Conservation (phyloP, 2,329 filamentous ascomycete genomes). For the Pseudogymnoascus sp. region DNA sequence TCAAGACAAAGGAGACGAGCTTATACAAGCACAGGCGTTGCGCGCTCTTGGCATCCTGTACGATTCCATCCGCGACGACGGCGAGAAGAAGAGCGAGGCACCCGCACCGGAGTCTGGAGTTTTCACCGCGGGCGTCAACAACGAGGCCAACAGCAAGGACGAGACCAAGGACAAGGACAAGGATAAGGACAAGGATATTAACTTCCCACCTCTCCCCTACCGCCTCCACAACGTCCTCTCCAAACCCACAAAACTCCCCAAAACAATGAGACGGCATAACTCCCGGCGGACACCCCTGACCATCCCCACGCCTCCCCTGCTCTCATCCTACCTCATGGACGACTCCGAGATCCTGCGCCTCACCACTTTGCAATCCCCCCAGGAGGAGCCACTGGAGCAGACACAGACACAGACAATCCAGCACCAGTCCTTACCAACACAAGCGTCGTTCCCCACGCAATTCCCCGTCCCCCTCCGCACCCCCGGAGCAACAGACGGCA, state of each 20-base stretch:
- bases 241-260: background rate
- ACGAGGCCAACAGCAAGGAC: background rate
- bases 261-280: background rate
- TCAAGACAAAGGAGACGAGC: slow-evolving; percentile 8
- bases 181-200: background rate
- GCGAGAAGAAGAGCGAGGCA: background rate
- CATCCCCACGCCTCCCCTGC: background rate
- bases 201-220: background rate
- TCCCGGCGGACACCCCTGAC: background rate
- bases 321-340: background rate
- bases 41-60: slow-evolving; percentile 7
- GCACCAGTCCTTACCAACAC: background rate
- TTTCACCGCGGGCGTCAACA: background rate
- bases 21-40: slow-evolving; percentile 10
- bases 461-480: background rate
- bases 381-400: background rate
- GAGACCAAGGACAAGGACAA: background rate
- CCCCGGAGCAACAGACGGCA: background rate
- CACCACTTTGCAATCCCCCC: background rate
- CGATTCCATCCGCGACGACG: background rate
- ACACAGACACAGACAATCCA: background rate
- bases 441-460: background rate
- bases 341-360: background rate
- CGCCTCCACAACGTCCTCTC: background rate
- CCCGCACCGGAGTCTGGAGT: background rate